phyloP scores from a whole-genome alignment of 345 rosid genomes.

The Garcia nutans region DNA sequence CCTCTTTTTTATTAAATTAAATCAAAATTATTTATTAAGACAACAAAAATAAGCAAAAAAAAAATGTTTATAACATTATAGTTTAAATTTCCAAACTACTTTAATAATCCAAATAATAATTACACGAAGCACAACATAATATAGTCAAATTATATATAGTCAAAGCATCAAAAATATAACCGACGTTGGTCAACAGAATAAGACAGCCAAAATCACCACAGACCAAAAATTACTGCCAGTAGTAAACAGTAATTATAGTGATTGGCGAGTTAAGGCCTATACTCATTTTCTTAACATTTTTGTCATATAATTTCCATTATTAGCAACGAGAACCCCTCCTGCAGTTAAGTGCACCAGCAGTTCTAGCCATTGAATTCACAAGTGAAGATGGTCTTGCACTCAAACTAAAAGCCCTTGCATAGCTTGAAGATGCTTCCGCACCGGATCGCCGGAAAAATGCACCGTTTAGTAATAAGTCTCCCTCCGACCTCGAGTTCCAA shows the following conservation, averaged over 20 bases:
- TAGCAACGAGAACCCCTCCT: conserved; percentile 27
- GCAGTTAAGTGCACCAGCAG: conserved; percentile 30
- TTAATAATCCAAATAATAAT: no score
- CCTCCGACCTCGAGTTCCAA: conserved; percentile 35
- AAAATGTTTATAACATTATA: no score
- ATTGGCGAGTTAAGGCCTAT: neutral
- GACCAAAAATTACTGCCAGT: neutral
- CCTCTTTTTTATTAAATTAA: no score
- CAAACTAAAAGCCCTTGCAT: conserved; percentile 24
- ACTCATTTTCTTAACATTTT: neutral
- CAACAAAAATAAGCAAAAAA: no score
- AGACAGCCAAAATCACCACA: neutral
- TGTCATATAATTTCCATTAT: no score
- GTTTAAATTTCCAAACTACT: no score
- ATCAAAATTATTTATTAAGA: no score
- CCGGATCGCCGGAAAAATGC: conserved; percentile 28
- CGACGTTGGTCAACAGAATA: conserved; percentile 12
- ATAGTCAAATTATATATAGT: no score
- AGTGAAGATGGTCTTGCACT: conserved; percentile 32
- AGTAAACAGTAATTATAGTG: neutral
- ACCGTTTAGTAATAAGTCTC: conserved; percentile 25
- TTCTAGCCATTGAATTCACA: conserved; percentile 20
- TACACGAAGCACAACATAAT: no score
- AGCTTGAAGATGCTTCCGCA: conserved; percentile 24
- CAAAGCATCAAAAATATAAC: neutral